These are phyloP conservation scores for Rhizopogon roseolus DNA, from an alignment of 768 basidiomycete species.

Conservation along the genomic window DNA sequence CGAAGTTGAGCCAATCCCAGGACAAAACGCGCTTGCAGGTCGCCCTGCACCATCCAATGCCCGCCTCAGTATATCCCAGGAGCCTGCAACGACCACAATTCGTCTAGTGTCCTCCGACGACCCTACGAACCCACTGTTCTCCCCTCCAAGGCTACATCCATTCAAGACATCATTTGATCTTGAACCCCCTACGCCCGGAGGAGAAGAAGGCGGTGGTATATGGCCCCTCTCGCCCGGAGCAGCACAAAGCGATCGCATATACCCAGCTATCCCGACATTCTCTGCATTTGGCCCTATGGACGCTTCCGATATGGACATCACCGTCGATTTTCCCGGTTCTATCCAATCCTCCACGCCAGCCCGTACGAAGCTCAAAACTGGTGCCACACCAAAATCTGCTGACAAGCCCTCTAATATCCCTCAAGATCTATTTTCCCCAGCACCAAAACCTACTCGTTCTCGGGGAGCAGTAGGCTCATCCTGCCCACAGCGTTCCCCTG, in stretches of 20 bases:
- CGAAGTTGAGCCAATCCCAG: constrained; percentile 49
- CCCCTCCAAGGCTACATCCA: constrained; percentile 63
- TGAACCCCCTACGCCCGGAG: constrained; percentile 49
- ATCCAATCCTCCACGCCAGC: constrained; percentile 14
- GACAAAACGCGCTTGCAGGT: constrained; percentile 53
- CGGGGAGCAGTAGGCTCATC: constrained; percentile 8
- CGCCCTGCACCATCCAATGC: constrained; percentile 56
- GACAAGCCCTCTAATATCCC: constrained; percentile 28
- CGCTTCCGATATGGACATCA: constrained; percentile 28
- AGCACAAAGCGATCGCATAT: constrained; percentile 25
- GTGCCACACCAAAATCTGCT: constrained; percentile 19
- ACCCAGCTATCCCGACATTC: constrained; percentile 34
- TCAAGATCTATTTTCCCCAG: constrained; percentile 39
- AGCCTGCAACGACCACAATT: constrained; percentile 42
- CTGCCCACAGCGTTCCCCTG: constrained; percentile 12
- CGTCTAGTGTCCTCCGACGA: constrained; percentile 35
- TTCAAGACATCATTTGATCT: constrained; percentile 68
- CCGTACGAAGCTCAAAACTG: constrained; percentile 19
- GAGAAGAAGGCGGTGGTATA: constrained; percentile 12
- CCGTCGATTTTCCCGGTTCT: constrained; percentile 33
- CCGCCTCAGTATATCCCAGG: constrained; percentile 54
- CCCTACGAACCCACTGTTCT: constrained; percentile 18
- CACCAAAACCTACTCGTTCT: constrained; percentile 13
- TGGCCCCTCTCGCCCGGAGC: constrained; percentile 38
- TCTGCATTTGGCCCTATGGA: constrained; percentile 26